phyloP scores from a whole-genome alignment of 2,329 filamentous ascomycete species.

The Stachybotrys chartarum region DNA sequence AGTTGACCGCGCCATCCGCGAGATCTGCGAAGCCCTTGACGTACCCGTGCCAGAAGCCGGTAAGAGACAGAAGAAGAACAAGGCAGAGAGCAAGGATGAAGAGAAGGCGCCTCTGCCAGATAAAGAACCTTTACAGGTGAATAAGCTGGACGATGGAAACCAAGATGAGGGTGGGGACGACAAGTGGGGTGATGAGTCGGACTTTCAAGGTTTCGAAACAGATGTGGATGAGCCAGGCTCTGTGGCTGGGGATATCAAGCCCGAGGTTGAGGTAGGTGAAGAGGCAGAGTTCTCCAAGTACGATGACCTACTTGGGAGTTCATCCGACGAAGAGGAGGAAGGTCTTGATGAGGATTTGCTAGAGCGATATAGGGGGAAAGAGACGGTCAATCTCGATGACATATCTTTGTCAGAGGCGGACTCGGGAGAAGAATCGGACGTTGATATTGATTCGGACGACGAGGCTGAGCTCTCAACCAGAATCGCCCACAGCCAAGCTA shows the following conservation, averaged over 20 bases:
- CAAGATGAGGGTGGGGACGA: conserved; percentile 7
- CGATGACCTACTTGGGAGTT: conserved; percentile 37
- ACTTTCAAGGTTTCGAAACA: conserved; percentile 29
- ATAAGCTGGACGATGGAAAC: conserved; percentile 10
- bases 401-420: conserved; percentile 29
- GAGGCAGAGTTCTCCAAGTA: conserved; percentile 32
- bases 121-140: conserved; percentile 5
- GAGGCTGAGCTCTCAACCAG: conserved; percentile 15
- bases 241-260: conserved; percentile 11
- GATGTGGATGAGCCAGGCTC: conserved; percentile 18
- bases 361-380: conserved; percentile 22
- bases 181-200: conserved; percentile 20
- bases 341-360: conserved; percentile 22
- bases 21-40: conserved; percentile 40
- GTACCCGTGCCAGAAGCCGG: conserved; percentile 37
- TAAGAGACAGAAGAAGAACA: conserved; percentile 22
- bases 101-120: conserved; percentile 10
- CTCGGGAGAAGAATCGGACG: conserved; percentile 18
- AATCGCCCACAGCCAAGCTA: conserved; percentile 20
- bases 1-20: conserved; percentile 39
- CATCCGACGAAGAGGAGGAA: conserved; percentile 35
- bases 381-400: conserved; percentile 29
- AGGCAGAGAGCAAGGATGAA: conserved; percentile 22
- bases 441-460: conserved; percentile 16
- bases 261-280: conserved; percentile 19